phyloP scores from a whole-genome alignment of 176 grass and related monocot species.

The Echinochloa phyllopogon region DNA sequence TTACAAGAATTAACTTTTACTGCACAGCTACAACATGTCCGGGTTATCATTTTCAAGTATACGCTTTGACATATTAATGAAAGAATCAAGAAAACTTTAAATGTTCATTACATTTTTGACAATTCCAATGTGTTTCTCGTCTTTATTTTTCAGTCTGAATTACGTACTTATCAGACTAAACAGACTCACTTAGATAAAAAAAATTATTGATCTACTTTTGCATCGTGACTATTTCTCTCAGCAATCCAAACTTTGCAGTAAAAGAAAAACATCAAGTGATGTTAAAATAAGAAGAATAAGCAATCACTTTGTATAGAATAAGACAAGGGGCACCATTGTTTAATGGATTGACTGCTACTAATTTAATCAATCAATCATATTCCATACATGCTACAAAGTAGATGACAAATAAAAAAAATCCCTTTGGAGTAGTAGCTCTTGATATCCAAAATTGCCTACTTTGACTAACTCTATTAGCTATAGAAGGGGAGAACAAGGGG shows the following conservation, averaged over 20 bases:
- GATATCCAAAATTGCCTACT: constrained; percentile 28
- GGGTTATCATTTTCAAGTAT: not conserved
- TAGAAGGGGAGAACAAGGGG: not conserved
- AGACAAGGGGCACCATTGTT: constrained; percentile 11
- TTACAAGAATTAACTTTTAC: too few species aligned
- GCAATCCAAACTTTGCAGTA: constrained; percentile 10
- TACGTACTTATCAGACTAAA: not conserved
- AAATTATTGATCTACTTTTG: constrained; percentile 1
- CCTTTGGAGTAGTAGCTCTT: constrained; percentile 21
- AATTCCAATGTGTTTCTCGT: not conserved
- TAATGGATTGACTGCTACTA: constrained; percentile 14
- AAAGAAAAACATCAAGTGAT: constrained; percentile 15
- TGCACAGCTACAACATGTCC: too few species aligned
- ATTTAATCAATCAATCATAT: constrained; percentile 31
- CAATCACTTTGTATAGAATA: not conserved
- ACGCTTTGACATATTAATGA: constrained; percentile 6
- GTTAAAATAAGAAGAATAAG: constrained; percentile 18
- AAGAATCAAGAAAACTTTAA: constrained; percentile 11
- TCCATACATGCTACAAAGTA: constrained; percentile 17
- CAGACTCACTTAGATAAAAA: constrained; percentile 14
- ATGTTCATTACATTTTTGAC: not conserved
- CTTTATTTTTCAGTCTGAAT: constrained; percentile 18
- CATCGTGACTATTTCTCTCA: constrained; percentile 14
- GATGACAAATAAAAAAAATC: constrained; percentile 24
- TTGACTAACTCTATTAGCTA: constrained; percentile 37